Conservation (phyloP, 1,139 yeast genomes). For the Lodderomyces jiufengensis region DNA sequence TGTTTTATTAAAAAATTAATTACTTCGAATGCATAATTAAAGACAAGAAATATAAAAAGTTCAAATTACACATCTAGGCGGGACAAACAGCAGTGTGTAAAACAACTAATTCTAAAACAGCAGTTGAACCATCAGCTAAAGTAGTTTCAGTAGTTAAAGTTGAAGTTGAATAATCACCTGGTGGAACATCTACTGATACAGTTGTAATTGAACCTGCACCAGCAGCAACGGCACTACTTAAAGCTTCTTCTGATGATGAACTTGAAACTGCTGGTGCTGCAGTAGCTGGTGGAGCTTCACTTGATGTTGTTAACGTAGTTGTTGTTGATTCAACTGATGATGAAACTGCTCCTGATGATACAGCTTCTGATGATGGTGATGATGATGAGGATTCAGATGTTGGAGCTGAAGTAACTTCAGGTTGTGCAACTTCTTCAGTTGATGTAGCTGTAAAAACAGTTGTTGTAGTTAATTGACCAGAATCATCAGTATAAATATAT, state of each 20-base stretch:
- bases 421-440: slow-evolving; percentile 5
- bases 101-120: slow-evolving; percentile 30
- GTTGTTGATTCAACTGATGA: slow-evolving; percentile 2
- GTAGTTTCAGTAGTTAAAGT: slow-evolving; percentile 22
- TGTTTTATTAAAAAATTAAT: too few species aligned
- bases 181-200: slow-evolving; percentile 17
- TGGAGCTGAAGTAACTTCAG: slow-evolving; percentile 4
- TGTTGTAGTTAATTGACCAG: slow-evolving; percentile 33
- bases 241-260: slow-evolving; percentile 3
- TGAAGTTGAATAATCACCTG: slow-evolving; percentile 25
- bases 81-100: slow-evolving; percentile 28
- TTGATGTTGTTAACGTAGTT: slow-evolving; percentile 2
- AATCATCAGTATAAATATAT: slow-evolving; percentile 31
- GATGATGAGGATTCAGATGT: slow-evolving; percentile 7
- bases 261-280: slow-evolving; percentile 1
- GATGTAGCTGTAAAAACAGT: slow-evolving; percentile 24
- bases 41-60: slow-evolving; percentile 3
- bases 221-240: slow-evolving; percentile 6
- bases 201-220: slow-evolving; percentile 8
- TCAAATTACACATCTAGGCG: background rate
- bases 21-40: background rate
- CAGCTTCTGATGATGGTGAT: background rate
- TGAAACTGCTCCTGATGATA: slow-evolving; percentile 2
- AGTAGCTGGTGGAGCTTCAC: slow-evolving; percentile 7
- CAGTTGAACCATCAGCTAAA: slow-evolving; percentile 25